These are phyloP conservation scores for Iris pallida DNA, from an alignment of 116 monocot species.

Conservation along the genomic window DNA sequence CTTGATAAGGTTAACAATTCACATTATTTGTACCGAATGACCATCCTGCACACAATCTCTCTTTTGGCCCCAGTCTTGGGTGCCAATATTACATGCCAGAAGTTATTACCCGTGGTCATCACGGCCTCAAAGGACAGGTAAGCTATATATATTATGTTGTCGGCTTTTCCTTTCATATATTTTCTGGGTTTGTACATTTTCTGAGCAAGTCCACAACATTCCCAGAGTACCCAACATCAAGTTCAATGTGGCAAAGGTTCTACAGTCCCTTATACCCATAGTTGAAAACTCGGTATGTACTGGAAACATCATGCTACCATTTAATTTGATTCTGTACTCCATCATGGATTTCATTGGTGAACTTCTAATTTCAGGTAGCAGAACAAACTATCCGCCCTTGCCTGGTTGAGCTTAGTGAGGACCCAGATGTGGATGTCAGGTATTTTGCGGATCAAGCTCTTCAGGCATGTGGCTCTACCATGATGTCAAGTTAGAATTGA, in stretches of 20 bases:
- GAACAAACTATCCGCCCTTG: slow-evolving; percentile 41
- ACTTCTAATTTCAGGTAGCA: slow-evolving; percentile 25
- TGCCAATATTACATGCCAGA: slow-evolving; percentile 40
- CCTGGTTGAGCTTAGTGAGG: slow-evolving; percentile 45
- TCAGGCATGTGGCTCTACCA: slow-evolving; percentile 34
- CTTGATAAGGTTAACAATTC: slow-evolving; percentile 54
- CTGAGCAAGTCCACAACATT: neutral
- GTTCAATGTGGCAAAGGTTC: slow-evolving; percentile 85
- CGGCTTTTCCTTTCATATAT: neutral
- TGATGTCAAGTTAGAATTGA: slow-evolving; percentile 38
- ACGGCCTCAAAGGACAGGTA: slow-evolving; percentile 44
- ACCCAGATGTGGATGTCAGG: slow-evolving; percentile 55
- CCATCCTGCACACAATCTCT: slow-evolving; percentile 47
- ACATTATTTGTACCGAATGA: slow-evolving; percentile 55
- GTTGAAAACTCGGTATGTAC: slow-evolving; percentile 60
- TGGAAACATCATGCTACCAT: neutral
- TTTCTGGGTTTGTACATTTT: neutral
- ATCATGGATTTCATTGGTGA: neutral
- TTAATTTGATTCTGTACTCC: no score
- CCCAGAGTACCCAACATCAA: slow-evolving; percentile 85
- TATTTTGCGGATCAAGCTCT: slow-evolving; percentile 40
- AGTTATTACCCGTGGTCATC: slow-evolving; percentile 41
- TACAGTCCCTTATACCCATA: slow-evolving; percentile 62
- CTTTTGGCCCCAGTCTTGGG: slow-evolving; percentile 53
- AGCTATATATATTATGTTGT: neutral